These are phyloP conservation scores for Yarrowia galli DNA, from an alignment of 1,139 yeast genomes.

Conservation along the genomic window DNA sequence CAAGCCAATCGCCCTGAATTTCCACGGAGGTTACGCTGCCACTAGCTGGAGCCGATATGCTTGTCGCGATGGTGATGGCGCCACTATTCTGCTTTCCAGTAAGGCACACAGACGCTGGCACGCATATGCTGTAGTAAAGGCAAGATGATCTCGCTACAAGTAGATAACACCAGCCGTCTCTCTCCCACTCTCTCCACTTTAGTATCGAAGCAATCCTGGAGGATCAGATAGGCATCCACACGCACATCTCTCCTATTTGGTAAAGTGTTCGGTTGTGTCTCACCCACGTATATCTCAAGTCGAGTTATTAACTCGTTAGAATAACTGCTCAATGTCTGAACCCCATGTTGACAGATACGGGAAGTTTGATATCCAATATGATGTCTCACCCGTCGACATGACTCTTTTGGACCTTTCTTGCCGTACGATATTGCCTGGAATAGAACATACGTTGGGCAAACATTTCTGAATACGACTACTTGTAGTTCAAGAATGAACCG, in stretches of 20 bases:
- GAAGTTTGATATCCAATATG: conserved; percentile 15
- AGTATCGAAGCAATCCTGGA: background rate
- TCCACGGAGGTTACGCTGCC: background rate
- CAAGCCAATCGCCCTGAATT: background rate
- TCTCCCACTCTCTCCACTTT: background rate
- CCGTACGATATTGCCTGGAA: background rate
- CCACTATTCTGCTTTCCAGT: no score
- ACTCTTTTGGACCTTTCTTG: background rate
- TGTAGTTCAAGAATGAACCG: background rate
- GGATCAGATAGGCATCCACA: conserved; percentile 5
- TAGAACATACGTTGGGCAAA: background rate
- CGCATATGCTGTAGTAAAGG: no score
- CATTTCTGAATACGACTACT: background rate
- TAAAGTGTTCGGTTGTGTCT: conserved; percentile 1
- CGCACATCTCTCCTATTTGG: background rate
- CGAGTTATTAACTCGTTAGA: background rate
- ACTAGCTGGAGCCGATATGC: no score
- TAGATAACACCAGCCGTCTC: background rate
- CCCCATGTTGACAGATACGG: background rate
- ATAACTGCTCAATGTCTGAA: background rate
- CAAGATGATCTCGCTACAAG: background rate
- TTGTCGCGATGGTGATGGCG: no score
- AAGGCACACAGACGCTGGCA: no score
- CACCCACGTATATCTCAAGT: background rate
- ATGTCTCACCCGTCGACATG: background rate